A percentile compares a stretch with the other conserved stretches of the same genome.
phyloP scores from a whole-genome alignment of 2,329 filamentous ascomycete genomes.

The Capronia epimyces region DNA sequence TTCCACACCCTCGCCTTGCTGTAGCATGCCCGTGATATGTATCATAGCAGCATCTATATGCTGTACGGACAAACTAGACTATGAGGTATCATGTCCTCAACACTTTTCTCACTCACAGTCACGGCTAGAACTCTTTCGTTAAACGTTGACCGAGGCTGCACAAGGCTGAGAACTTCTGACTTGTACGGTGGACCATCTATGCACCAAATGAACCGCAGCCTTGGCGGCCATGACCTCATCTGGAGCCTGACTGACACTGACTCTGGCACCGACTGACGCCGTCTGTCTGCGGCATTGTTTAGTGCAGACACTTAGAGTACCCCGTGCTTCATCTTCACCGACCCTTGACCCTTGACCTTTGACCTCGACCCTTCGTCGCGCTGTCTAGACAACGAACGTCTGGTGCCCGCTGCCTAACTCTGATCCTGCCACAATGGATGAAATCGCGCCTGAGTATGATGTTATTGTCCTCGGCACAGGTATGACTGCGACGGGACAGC shows the following conservation, averaged over 20 bases:
- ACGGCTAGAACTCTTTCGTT: no score
- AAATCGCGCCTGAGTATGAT: conserved; percentile 98
- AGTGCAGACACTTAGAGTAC: neutral
- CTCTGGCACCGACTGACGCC: neutral
- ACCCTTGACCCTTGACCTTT: conserved; percentile 6
- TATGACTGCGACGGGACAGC: conserved; percentile 46
- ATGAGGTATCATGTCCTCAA: no score
- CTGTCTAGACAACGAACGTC: neutral
- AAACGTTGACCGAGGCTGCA: conserved; percentile 25
- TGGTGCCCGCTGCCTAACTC: neutral
- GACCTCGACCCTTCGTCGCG: neutral
- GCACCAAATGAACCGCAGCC: neutral
- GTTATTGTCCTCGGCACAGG: conserved; percentile 97
- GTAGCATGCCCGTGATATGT: no score
- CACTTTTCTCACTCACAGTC: no score
- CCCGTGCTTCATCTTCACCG: conserved; percentile 12
- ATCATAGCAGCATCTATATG: no score
- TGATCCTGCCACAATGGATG: conserved; percentile 66
- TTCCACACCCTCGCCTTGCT: no score
- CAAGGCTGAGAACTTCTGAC: neutral
- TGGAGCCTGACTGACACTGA: neutral
- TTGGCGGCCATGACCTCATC: neutral
- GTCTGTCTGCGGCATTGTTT: neutral
- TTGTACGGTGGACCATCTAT: neutral
- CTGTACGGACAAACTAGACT: no score